Conservation (phyloP, 139 green algal genomes). For the Yamagishiella unicocca region DNA sequence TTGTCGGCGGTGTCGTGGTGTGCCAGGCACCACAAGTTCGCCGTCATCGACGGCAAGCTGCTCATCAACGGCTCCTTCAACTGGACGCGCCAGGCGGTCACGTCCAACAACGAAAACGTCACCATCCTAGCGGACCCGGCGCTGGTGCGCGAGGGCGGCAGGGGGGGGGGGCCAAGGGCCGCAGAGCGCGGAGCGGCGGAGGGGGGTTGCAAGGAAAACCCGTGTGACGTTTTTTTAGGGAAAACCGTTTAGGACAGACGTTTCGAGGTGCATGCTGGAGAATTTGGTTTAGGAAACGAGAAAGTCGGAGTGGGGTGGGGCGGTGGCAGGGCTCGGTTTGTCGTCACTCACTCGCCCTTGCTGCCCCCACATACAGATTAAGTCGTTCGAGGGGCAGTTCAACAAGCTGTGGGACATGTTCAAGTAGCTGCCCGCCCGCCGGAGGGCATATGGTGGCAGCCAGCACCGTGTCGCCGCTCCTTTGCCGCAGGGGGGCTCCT, state of each 20-base stretch:
- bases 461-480: not conserved
- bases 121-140: constrained; percentile 47
- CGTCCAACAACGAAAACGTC: constrained; percentile 71
- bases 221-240: no score
- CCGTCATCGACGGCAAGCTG: constrained; percentile 61
- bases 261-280: no score
- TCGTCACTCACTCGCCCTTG: not conserved
- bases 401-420: constrained; percentile 59
- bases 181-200: not conserved
- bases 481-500: not conserved
- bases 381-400: constrained; percentile 51
- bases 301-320: no score
- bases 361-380: constrained; percentile 31
- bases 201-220: no score
- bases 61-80: constrained; percentile 75
- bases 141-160: constrained; percentile 44
- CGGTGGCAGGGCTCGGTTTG: no score
- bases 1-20: no score
- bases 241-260: no score
- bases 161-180: not conserved
- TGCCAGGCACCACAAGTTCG: constrained; percentile 80
- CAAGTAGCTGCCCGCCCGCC: not conserved
- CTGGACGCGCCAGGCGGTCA: constrained; percentile 65
- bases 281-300: no score
- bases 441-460: not conserved